These are phyloP conservation scores for Oehlia diaphana DNA, from an alignment of 192 early-diverging fungal genomes.

Conservation along the genomic window DNA sequence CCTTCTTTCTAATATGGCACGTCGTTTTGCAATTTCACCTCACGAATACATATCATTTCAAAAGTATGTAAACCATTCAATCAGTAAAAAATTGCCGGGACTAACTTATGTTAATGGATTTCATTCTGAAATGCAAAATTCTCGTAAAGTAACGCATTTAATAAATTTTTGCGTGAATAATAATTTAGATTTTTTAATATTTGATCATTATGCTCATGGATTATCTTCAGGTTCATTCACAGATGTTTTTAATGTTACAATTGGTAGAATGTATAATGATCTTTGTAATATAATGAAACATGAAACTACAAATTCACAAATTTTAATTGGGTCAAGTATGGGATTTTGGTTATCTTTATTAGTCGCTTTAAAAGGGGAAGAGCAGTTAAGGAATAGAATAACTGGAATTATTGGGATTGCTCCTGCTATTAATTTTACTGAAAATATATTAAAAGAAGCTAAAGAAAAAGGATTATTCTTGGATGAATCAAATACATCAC, in stretches of 20 bases:
- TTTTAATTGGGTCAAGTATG: constrained; percentile 18
- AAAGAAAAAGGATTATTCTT: background rate
- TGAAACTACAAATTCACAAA: background rate
- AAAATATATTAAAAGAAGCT: constrained; percentile 4
- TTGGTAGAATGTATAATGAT: constrained; percentile 14
- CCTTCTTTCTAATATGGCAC: background rate
- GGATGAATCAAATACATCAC: background rate
- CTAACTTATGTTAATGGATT: constrained; percentile 6
- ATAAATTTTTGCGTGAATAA: background rate
- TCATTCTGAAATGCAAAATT: constrained; percentile 19
- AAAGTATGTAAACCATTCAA: background rate
- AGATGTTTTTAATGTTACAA: background rate
- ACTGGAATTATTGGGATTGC: constrained; percentile 3
- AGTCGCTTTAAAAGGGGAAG: background rate
- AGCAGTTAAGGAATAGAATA: constrained; percentile 1
- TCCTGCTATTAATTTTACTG: constrained; percentile 3
- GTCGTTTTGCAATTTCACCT: background rate
- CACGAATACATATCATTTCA: background rate
- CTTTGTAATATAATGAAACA: constrained; percentile 2
- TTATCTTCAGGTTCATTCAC: constrained; percentile 9
- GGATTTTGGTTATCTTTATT: constrained; percentile 19
- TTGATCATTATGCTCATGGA: constrained; percentile 22
- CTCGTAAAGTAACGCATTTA: background rate
- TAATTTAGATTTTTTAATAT: constrained; percentile 8
- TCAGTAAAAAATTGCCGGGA: background rate